These are phyloP conservation scores for Xylariales sp. DNA, from an alignment of 2,329 filamentous ascomycete species.

Conservation along the genomic window DNA sequence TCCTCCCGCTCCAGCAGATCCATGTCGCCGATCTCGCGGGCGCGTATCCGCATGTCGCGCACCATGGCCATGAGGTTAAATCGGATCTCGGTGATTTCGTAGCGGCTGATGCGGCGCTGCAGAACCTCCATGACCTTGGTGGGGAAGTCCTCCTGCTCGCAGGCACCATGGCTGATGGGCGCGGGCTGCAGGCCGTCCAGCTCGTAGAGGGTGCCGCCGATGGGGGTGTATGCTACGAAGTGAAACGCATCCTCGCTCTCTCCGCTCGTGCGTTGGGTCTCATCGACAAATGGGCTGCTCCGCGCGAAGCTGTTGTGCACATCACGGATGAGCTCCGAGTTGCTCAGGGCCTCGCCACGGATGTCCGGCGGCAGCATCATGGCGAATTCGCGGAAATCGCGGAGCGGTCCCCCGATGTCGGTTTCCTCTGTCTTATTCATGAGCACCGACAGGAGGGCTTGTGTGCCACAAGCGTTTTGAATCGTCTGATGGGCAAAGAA, in stretches of 20 bases:
- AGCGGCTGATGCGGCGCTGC: conserved; percentile 76
- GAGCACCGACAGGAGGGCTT: conserved; percentile 86
- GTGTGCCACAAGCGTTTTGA: conserved; percentile 96
- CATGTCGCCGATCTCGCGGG: conserved; percentile 75
- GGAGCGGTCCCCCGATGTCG: conserved; percentile 66
- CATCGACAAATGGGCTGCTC: conserved; percentile 86
- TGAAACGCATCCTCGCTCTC: conserved; percentile 90
- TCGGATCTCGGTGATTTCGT: conserved; percentile 81
- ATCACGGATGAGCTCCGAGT: conserved; percentile 64
- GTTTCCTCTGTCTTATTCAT: conserved; percentile 71
- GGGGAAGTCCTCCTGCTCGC: conserved; percentile 67
- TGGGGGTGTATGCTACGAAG: conserved; percentile 89
- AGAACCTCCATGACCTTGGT: conserved; percentile 81
- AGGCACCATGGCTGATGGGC: conserved; percentile 83
- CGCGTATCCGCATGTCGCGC: conserved; percentile 71
- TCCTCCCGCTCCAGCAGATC: conserved; percentile 78
- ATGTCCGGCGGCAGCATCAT: conserved; percentile 74
- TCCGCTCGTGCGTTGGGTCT: conserved; percentile 70
- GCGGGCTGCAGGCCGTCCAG: conserved; percentile 91
- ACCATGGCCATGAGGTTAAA: conserved; percentile 97
- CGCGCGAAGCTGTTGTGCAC: conserved; percentile 90
- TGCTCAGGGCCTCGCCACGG: conserved; percentile 56
- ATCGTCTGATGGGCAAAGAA: conserved; percentile 98
- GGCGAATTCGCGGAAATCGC: conserved; percentile 84
- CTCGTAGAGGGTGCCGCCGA: conserved; percentile 82